Evolutionary conservation across 129 eudicot species (phyloP), one percentile per base, ranked within the genome.

Genomic region (Lonicera japonica): DNA sequence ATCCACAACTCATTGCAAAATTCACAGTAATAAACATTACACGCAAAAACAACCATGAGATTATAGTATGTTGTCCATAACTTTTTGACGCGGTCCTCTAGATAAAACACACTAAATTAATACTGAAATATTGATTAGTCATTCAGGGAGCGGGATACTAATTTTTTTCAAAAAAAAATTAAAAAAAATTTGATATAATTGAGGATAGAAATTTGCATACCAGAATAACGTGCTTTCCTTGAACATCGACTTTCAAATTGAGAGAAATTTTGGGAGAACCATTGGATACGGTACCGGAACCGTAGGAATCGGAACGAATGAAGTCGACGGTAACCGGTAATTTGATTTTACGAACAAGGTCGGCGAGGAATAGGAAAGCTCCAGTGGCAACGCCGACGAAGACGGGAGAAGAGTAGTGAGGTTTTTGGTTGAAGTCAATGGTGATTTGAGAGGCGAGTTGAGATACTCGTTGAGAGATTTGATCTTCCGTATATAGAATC

Each of bases 371-470:
- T n/a, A 87, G 65, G 54, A 91, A 87, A 0, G 95, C 97, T 4
- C 97, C 97, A 65, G 88, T 91, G 64, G 95, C 97, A 15, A 91
- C 97, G 40, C 87, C 97, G 22, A 91, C 82, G 24, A 91, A 5
- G 3, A 80, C 84, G 21, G 94, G 95, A 46, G 77, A 9, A 5
- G 78, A 17, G 11, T 57, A 29, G 11, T 21, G 14, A 17, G 71
- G 64, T 12, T 40, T 16, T 0, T 11, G 5, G 16, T 46, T 45
- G 59, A 82, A 73, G 58, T 72, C 77, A 0, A 0, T 20, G 60
- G 79, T 68, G 56, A 90, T 87, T 72, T 80, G 57, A 17, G 82
- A 60, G 43, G 84, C 97, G 60, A 84, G 77, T 1, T 80, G 67
- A 53, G 66, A 18, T 29, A 84, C 79, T 68, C 74, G 70, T 8